phyloP scores from a whole-genome alignment of 2,329 filamentous ascomycete species.

The Hymenoscyphus repandus region DNA sequence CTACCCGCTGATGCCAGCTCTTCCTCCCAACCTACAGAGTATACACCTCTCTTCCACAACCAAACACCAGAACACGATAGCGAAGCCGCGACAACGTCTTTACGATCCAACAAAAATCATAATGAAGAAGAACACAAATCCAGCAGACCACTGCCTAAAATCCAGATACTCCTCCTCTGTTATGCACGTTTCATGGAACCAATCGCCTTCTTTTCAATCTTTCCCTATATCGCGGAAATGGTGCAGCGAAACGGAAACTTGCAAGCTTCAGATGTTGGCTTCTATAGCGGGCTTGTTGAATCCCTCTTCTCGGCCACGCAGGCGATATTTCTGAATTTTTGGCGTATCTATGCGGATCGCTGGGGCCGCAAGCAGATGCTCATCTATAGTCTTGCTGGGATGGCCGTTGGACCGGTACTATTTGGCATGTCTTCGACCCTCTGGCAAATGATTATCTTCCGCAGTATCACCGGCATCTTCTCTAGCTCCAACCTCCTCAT shows the following conservation, averaged over 20 bases:
- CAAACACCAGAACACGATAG: background rate
- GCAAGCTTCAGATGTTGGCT: slow-evolving; percentile 59
- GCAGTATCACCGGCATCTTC: background rate
- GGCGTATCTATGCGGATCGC: background rate
- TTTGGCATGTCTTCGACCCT: background rate
- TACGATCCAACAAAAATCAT: background rate
- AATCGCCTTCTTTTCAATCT: slow-evolving; percentile 72
- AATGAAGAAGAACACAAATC: background rate
- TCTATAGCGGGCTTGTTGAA: slow-evolving; percentile 54
- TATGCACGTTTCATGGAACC: slow-evolving; percentile 67
- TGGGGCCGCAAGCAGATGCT: background rate
- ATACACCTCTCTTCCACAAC: background rate
- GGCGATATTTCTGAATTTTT: background rate
- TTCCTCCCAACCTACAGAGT: background rate
- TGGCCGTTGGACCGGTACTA: background rate
- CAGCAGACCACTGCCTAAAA: slow-evolving; percentile 40
- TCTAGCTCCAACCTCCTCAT: background rate
- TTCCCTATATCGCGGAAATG: slow-evolving; percentile 75
- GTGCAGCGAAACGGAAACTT: slow-evolving; percentile 60
- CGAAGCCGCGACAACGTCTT: background rate
- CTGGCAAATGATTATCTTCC: background rate
- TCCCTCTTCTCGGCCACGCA: background rate
- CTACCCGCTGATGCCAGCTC: background rate
- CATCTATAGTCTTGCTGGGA: background rate
- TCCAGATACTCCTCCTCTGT: slow-evolving; percentile 65